Evolutionary conservation across 2,329 filamentous ascomycete genomes (phyloP).

Genomic region (Colletotrichum cordylinicola): DNA sequence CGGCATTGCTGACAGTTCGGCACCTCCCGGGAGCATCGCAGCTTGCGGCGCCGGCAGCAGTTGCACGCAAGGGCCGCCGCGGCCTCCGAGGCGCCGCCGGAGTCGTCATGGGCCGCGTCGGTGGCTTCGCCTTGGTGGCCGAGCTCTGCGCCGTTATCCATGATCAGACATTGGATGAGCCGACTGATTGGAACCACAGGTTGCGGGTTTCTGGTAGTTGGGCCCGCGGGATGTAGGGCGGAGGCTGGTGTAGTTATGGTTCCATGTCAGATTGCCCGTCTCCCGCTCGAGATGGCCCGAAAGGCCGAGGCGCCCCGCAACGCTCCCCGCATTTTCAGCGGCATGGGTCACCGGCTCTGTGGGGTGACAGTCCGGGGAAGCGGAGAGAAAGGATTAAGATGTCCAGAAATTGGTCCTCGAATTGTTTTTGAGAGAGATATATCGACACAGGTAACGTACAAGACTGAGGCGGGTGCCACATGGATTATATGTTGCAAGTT

Average conservation of each 20-base stretch:
- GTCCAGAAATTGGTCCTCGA: neutral
- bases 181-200: neutral
- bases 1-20: slow-evolving; percentile 16
- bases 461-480: neutral
- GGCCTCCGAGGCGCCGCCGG: slow-evolving; percentile 51
- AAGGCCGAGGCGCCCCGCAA: neutral
- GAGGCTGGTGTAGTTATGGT: slow-evolving; percentile 6
- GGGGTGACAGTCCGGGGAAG: neutral
- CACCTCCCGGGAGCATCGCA: slow-evolving; percentile 8
- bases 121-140: slow-evolving; percentile 26
- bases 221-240: neutral
- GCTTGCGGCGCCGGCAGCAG: slow-evolving; percentile 11
- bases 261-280: neutral
- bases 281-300: neutral
- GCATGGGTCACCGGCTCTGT: neutral
- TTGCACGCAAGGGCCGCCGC: slow-evolving; percentile 36
- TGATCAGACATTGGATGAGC: neutral
- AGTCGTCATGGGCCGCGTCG: slow-evolving; percentile 27
- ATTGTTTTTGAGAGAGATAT: neutral
- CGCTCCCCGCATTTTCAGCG: neutral
- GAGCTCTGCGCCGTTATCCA: slow-evolving; percentile 1
- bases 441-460: neutral
- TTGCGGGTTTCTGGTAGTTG: neutral
- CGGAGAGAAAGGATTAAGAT: neutral
- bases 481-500: neutral